phyloP scores from a whole-genome alignment of 768 basidiomycete genomes.

The Clitopilus hobsonii region DNA sequence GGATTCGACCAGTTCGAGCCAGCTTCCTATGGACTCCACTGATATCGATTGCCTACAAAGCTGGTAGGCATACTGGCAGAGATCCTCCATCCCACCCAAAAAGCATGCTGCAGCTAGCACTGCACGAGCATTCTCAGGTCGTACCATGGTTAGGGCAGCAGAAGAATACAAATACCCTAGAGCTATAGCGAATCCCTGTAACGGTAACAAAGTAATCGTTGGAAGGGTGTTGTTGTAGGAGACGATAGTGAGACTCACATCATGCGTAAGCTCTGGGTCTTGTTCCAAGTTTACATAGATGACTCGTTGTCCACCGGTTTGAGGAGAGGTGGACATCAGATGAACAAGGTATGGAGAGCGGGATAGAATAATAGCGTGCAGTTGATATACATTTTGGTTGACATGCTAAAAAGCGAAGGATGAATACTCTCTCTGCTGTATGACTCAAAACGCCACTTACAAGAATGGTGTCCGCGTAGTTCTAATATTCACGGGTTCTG shows the following conservation, averaged over 20 bases:
- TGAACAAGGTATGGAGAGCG: constrained; percentile 86
- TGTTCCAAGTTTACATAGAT: constrained; percentile 74
- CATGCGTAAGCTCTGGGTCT: constrained; percentile 79
- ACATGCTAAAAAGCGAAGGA: constrained; percentile 48
- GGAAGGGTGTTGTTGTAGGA: constrained; percentile 10
- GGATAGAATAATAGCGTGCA: constrained; percentile 83
- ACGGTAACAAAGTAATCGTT: constrained; percentile 7
- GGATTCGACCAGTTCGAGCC: constrained; percentile 73
- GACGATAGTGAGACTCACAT: constrained; percentile 46
- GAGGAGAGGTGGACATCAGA: constrained; percentile 79
- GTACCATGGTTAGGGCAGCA: constrained; percentile 61
- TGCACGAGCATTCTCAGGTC: constrained; percentile 75
- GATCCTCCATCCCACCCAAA: constrained; percentile 83
- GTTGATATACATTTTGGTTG: constrained; percentile 67
- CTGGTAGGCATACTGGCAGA: constrained; percentile 75
- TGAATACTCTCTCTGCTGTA: constrained; percentile 2
- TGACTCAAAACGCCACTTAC: constrained; percentile 35
- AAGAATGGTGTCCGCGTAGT: constrained; percentile 78
- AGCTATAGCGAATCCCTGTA: constrained; percentile 76
- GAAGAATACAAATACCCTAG: constrained; percentile 80
- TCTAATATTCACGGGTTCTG: too few relatives aligned
- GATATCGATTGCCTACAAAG: constrained; percentile 73
- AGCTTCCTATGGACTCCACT: constrained; percentile 67
- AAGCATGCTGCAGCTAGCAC: constrained; percentile 83
- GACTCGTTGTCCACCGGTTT: constrained; percentile 56